A percentile compares a stretch with the other conserved stretches of the same genome.
Conservation (phyloP, 805 yeast genomes). For the Starmerella tilneyi region DNA sequence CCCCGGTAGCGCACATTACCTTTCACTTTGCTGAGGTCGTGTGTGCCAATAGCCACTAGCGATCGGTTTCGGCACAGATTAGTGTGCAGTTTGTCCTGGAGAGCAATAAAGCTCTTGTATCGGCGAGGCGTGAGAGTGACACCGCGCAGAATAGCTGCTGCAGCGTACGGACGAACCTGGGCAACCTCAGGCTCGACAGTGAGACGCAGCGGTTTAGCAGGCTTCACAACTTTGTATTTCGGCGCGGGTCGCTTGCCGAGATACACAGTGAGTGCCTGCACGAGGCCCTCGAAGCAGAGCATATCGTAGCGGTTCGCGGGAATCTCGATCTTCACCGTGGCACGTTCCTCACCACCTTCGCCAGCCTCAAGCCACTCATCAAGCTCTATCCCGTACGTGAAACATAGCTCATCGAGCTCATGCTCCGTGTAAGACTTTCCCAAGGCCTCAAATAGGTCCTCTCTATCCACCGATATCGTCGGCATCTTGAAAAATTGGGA, state of each 20-base stretch:
- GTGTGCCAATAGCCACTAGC: conserved; percentile 97
- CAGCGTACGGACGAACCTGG: conserved; percentile 80
- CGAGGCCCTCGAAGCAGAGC: conserved; percentile 96
- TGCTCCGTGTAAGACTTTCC: conserved; percentile 57
- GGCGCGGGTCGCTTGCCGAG: conserved; percentile 62
- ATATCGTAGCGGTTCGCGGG: conserved; percentile 98
- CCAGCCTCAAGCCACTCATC: conserved; percentile 80
- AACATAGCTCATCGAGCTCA: conserved; percentile 94
- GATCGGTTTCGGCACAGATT: conserved; percentile 96
- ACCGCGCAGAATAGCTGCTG: conserved; percentile 85
- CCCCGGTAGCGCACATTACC: conserved; percentile 87
- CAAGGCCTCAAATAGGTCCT: conserved; percentile 73
- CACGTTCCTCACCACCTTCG: conserved; percentile 66
- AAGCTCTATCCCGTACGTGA: conserved; percentile 92
- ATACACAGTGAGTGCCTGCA: conserved; percentile 86
- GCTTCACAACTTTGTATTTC: conserved; percentile 49
- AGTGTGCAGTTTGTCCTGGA: conserved; percentile 92
- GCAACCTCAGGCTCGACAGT: conserved; percentile 67
- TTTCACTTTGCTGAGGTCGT: conserved; percentile 69
- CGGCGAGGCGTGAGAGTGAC: conserved; percentile 71
- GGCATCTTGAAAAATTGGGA: conserved; percentile 53
- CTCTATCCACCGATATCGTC: conserved; percentile 89
- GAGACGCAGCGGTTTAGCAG: conserved; percentile 51
- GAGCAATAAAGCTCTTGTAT: conserved; percentile 86
- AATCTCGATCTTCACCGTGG: conserved; percentile 92